Percentiles rank a stretch among this genome's conserved stretches.
Conservation (phyloP, 208 protist species). For the Leishmania arabica region DNA sequence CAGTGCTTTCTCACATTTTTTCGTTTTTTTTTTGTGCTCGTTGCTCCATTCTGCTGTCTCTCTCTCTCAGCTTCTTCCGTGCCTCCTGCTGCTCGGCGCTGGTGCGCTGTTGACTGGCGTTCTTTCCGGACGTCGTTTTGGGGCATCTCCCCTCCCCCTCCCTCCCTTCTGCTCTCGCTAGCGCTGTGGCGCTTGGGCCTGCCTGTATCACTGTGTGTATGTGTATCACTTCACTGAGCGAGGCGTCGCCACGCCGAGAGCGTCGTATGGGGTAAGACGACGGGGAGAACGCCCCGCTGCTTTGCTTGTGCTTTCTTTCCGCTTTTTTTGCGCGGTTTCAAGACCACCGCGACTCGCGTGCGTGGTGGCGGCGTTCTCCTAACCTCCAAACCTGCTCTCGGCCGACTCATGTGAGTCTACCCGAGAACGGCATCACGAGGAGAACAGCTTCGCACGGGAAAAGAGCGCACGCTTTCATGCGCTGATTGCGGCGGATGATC, state of each 20-base stretch:
- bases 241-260: not conserved
- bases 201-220: not conserved
- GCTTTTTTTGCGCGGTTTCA: not conserved
- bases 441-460: not conserved
- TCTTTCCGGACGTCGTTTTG: not conserved
- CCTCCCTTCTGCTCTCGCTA: not conserved
- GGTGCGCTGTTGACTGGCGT: not conserved
- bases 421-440: not conserved
- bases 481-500: not conserved
- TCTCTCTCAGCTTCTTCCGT: not conserved
- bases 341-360: not conserved
- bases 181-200: not conserved
- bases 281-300: not conserved
- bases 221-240: not conserved
- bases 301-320: not conserved
- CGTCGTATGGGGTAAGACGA: not conserved
- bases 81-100: not conserved
- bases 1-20: not conserved
- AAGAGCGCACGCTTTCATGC: not conserved
- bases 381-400: not conserved
- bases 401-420: not conserved
- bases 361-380: not conserved
- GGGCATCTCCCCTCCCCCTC: not conserved
- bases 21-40: not conserved
- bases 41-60: constrained; percentile 1